Evolutionary conservation across 2,329 filamentous ascomycete species (phyloP).

Genomic region (Tolypocladium ovalisporum): DNA sequence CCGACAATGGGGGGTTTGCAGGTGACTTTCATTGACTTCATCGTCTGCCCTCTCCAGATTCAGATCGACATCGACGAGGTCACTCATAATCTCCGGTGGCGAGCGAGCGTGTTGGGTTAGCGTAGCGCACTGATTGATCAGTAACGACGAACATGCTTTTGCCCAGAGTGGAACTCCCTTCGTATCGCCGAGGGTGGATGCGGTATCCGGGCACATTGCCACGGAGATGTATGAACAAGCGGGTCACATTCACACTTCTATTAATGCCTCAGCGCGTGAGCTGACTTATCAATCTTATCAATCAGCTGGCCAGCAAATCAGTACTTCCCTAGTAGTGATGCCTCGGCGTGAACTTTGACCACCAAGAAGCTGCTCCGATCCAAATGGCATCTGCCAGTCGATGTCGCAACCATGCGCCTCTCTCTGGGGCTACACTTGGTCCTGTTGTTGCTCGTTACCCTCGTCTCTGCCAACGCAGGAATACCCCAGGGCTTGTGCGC

Average conservation of each 20-base stretch:
- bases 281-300: background rate
- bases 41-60: no score
- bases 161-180: background rate
- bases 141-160: background rate
- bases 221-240: background rate
- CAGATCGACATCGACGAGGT: no score
- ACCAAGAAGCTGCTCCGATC: background rate
- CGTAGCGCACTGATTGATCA: no score
- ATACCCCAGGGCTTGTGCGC: background rate
- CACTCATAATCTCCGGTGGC: no score
- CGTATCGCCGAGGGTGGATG: background rate
- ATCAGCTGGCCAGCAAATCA: background rate
- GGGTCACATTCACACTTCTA: background rate
- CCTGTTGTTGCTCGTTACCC: background rate
- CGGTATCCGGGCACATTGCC: background rate
- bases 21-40: no score
- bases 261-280: background rate
- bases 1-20: no score
- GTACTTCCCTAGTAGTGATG: no score
- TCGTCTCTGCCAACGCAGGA: background rate
- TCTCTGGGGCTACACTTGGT: background rate
- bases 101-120: no score
- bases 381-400: background rate
- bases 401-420: background rate
- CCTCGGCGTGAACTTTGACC: no score